Evolutionary conservation across 768 basidiomycete species (phyloP).

Genomic region (Hydnum rufescens): DNA sequence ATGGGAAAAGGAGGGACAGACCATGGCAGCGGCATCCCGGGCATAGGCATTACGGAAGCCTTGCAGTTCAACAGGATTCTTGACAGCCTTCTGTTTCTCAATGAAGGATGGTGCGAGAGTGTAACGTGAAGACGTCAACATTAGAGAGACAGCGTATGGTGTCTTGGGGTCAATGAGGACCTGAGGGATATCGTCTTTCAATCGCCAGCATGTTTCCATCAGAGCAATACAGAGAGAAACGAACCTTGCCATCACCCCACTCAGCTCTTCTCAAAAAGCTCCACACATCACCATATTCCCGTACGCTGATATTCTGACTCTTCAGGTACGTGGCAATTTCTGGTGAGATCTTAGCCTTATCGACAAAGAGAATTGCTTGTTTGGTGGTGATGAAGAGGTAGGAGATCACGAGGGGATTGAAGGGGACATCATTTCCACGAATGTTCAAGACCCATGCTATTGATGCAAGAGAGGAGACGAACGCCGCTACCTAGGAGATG

Average conservation of each 20-base stretch:
- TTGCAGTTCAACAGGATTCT: constrained; percentile 71
- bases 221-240: constrained; percentile 4
- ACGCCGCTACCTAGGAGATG: constrained; percentile 13
- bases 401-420: constrained; percentile 79
- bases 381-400: constrained; percentile 59
- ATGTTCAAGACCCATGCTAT: constrained; percentile 80
- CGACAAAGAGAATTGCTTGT: constrained; percentile 50
- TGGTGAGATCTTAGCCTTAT: constrained; percentile 38
- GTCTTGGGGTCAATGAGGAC: constrained; percentile 53
- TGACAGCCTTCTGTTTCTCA: constrained; percentile 65
- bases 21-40: constrained; percentile 73
- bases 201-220: not conserved
- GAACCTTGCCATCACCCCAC: constrained; percentile 50
- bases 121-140: constrained; percentile 67
- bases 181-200: constrained; percentile 15
- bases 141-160: constrained; percentile 65
- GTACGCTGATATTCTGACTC: constrained; percentile 33
- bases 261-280: constrained; percentile 43
- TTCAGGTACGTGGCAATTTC: constrained; percentile 34
- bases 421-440: constrained; percentile 77
- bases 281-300: constrained; percentile 65
- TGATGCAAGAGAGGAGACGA: constrained; percentile 46
- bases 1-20: constrained; percentile 19
- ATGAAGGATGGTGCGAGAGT: constrained; percentile 51
- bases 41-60: constrained; percentile 72